Conservation (phyloP, 805 yeast genomes). For the Monosporozyma aquatica region DNA sequence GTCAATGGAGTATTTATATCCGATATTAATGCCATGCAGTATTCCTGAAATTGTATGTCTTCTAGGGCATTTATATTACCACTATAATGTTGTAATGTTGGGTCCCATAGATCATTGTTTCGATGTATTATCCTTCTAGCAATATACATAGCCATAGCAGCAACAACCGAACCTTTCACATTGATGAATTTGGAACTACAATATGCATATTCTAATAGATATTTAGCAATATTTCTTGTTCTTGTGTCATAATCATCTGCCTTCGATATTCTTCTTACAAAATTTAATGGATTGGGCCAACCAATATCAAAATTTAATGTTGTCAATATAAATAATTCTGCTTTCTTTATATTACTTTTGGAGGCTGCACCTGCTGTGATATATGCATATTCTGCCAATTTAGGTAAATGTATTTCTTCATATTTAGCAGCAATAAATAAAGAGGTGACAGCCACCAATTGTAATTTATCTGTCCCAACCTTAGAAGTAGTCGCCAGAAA, state of each 20-base stretch:
- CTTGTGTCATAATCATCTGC: conserved; percentile 85
- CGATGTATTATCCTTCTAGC: conserved; percentile 49
- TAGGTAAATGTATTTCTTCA: conserved; percentile 86
- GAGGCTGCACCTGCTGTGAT: conserved; percentile 81
- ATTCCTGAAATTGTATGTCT: conserved; percentile 16
- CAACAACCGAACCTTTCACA: conserved; percentile 62
- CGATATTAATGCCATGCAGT: conserved; percentile 18
- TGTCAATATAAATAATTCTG: conserved; percentile 71
- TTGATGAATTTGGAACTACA: conserved; percentile 71
- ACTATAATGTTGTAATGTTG: conserved; percentile 20
- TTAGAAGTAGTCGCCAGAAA: conserved; percentile 59
- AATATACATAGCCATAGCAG: conserved; percentile 84
- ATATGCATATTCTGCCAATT: conserved; percentile 75
- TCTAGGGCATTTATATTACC: conserved; percentile 21
- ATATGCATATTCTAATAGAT: conserved; percentile 65
- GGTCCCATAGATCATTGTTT: conserved; percentile 20
- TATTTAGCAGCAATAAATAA: conserved; percentile 86
- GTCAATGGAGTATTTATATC: conserved; percentile 26
- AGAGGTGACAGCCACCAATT: conserved; percentile 77
- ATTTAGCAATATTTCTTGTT: conserved; percentile 78
- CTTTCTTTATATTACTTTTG: conserved; percentile 71
- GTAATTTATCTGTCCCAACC: conserved; percentile 71
- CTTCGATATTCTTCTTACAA: conserved; percentile 76
- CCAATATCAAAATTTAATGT: conserved; percentile 65
- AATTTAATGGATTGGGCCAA: conserved; percentile 86